phyloP scores from a whole-genome alignment of 1,139 yeast genomes.

The Meyerozyma carpophila region DNA sequence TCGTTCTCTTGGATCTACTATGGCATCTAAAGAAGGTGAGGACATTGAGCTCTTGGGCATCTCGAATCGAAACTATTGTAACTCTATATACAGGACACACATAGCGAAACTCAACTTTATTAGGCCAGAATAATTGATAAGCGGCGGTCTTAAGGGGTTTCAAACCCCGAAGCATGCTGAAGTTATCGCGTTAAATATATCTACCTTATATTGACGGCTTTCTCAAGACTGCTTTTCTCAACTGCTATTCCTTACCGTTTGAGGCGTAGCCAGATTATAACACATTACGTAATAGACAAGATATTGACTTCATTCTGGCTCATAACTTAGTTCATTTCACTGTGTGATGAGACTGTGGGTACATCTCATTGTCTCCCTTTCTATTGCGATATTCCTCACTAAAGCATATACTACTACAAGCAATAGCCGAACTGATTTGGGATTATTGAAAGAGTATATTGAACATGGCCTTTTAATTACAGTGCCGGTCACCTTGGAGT shows the following conservation, averaged over 20 bases:
- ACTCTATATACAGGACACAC: not conserved
- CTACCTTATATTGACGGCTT: too few relatives aligned
- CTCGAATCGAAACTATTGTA: not conserved
- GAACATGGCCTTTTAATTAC: conserved; percentile 10
- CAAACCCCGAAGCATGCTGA: too few relatives aligned
- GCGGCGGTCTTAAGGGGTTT: too few relatives aligned
- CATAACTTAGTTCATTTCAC: not conserved
- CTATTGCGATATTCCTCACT: not conserved
- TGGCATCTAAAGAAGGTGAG: conserved; percentile 1
- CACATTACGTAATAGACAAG: not conserved
- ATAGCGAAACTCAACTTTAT: too few relatives aligned
- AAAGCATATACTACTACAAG: not conserved
- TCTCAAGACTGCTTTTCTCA: too few relatives aligned
- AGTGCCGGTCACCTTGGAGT: conserved; percentile 25
- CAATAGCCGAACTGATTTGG: not conserved
- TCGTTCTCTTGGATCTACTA: conserved; percentile 44
- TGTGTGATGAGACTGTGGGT: not conserved
- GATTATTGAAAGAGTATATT: conserved; percentile 4
- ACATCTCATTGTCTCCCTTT: not conserved
- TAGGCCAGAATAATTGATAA: too few relatives aligned
- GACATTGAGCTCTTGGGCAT: conserved; percentile 4
- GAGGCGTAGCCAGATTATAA: not conserved
- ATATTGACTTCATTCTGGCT: not conserved
- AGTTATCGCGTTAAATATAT: too few relatives aligned
- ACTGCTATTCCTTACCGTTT: too few relatives aligned